Conservation (phyloP, 805 yeast genomes). For the Candida qinlingensis region DNA sequence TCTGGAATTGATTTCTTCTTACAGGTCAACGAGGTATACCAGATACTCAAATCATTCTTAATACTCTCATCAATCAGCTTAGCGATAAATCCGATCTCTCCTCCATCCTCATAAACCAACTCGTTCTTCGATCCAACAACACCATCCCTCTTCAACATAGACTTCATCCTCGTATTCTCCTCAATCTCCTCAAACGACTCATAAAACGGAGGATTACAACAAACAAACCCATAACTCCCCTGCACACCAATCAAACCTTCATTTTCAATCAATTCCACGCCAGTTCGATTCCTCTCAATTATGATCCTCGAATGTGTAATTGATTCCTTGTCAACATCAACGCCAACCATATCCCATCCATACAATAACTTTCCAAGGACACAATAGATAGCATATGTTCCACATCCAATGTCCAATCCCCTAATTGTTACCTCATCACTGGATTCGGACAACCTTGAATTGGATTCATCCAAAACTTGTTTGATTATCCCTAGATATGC, state of each 20-base stretch:
- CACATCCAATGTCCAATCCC: conserved; percentile 46
- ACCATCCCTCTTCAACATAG: conserved; percentile 11
- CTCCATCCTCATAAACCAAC: conserved; percentile 36
- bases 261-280: conserved; percentile 5
- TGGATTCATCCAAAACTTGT: conserved; percentile 1
- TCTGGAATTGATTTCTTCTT: conserved; percentile 16
- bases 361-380: conserved; percentile 29
- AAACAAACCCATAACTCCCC: conserved; percentile 24
- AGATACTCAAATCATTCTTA: conserved; percentile 16
- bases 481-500: conserved; percentile 1
- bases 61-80: conserved; percentile 31
- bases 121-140: conserved; percentile 33
- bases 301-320: conserved; percentile 26
- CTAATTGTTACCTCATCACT: background rate
- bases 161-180: conserved; percentile 22
- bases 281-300: conserved; percentile 25
- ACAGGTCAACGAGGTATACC: conserved; percentile 40
- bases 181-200: conserved; percentile 29
- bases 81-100: conserved; percentile 37
- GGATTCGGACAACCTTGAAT: no score
- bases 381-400: conserved; percentile 44
- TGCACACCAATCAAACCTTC: conserved; percentile 13
- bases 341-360: conserved; percentile 31
- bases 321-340: conserved; percentile 36
- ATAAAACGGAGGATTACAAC: conserved; percentile 55